Evolutionary conservation across 768 basidiomycete genomes (phyloP), one percentile per base, ranked within the genome.

Genomic region (Serendipita indica): DNA sequence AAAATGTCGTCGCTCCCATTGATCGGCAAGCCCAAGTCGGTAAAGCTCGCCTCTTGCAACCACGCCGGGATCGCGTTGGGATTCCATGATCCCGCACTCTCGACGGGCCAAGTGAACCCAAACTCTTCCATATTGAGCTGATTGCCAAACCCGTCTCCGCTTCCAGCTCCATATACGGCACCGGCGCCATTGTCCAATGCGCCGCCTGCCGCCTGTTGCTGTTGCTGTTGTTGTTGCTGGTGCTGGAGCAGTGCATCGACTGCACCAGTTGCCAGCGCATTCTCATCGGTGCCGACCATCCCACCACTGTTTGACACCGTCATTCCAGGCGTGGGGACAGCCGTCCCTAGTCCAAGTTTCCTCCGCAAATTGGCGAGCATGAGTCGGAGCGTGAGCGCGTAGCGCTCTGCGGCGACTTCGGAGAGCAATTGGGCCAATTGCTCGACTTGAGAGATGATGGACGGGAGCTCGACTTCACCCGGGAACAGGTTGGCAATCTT

Each of bases 401-500:
- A 94, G 45, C 92, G 79, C 73, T 96, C 92, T 13, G 92, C 92
- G 32, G 89, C 89, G 34, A 93, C 91, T 60, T 94, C 92, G 3
- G 89, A 89, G 45, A 96, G 76, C 45, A 97, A 72, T 64, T 91
- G 87, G 0, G 89, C 85, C 34, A 97, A 77, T 69, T 94, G 89
- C 66, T 92, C 88, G 39, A 94, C 91, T 69, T 94, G 90, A 2
- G 70, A 75, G 45, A 81, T 84, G 67, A 93, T 89, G 6, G 78
- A 77, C 1, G 49, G 49, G 28, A 93, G 72, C 67, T 93, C 87
- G 49, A 93, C 72, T 65, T 91, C 88, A 13, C 81, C 72, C 0
- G 90, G 90, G 75, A 93, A 96, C 32, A 96, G 78, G 66, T 84
- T 88, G 59, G 91, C 91, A 84, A 94, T 91, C 72, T 94, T 94